Conservation (phyloP, 2,329 filamentous ascomycete genomes). For the Pyricularia grisea region DNA sequence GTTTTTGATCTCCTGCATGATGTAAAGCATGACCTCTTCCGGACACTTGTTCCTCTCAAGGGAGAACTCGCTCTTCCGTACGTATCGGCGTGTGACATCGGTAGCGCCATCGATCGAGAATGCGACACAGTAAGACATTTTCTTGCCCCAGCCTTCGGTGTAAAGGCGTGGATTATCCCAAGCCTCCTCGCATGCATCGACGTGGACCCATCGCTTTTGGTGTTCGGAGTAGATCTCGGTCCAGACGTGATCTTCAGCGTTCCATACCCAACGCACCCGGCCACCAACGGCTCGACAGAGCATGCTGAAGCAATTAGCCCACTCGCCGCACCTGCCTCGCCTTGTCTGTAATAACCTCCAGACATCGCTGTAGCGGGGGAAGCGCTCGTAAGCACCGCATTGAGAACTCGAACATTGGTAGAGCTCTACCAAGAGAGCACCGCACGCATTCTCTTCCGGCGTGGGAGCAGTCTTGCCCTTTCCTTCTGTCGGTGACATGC, state of each 20-base stretch:
- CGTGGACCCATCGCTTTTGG: slow-evolving; percentile 90
- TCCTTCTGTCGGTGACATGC: slow-evolving; percentile 72
- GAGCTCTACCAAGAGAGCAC: slow-evolving; percentile 78
- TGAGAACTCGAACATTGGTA: slow-evolving; percentile 73
- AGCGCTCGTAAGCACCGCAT: slow-evolving; percentile 77
- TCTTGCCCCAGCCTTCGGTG: slow-evolving; percentile 90
- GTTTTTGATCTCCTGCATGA: slow-evolving; percentile 83
- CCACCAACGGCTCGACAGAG: slow-evolving; percentile 87
- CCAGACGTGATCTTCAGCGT: slow-evolving; percentile 95
- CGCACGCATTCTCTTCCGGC: slow-evolving; percentile 81
- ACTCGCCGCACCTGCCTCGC: slow-evolving; percentile 83
- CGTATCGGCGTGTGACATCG: slow-evolving; percentile 57
- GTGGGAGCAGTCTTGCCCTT: slow-evolving; percentile 77
- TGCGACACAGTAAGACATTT: slow-evolving; percentile 93
- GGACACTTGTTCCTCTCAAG: slow-evolving; percentile 70
- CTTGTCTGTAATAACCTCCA: slow-evolving; percentile 85
- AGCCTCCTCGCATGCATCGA: slow-evolving; percentile 86
- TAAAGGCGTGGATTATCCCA: slow-evolving; percentile 94
- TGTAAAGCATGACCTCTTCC: slow-evolving; percentile 84
- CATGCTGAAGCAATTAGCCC: slow-evolving; percentile 99
- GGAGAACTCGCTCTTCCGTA: slow-evolving; percentile 63
- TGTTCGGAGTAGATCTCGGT: slow-evolving; percentile 95
- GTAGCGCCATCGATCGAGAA: slow-evolving; percentile 82
- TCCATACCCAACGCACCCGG: slow-evolving; percentile 96
- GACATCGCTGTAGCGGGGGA: slow-evolving; percentile 90